A percentile compares a stretch with the other conserved stretches of the same genome.
phyloP scores from a whole-genome alignment of 2,329 filamentous ascomycete species.

The Xylariaceae sp. region DNA sequence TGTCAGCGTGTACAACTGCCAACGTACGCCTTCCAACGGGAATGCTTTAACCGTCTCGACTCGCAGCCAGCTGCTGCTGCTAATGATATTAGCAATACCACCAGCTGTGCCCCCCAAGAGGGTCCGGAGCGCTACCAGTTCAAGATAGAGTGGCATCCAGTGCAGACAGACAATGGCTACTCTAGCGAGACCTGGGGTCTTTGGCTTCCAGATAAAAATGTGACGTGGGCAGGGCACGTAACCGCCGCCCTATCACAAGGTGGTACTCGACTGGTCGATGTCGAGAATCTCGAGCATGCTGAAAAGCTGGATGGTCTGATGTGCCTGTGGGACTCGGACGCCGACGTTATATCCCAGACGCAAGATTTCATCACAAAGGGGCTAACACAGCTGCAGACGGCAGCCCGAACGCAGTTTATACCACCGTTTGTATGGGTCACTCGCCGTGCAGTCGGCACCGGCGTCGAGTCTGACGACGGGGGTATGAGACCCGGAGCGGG shows the following conservation, averaged over 20 bases:
- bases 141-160: conserved; percentile 22
- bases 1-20: conserved; percentile 34
- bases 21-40: conserved; percentile 38
- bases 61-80: not conserved
- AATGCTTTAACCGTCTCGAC: conserved; percentile 6
- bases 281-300: conserved; percentile 23
- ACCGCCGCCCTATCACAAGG: conserved; percentile 8
- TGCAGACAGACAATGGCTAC: conserved; percentile 2
- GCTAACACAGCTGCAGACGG: conserved; percentile 30
- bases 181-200: conserved; percentile 23
- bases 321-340: conserved; percentile 30
- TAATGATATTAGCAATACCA: conserved; percentile 1
- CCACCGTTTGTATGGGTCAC: conserved; percentile 33
- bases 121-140: conserved; percentile 16
- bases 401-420: conserved; percentile 21
- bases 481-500: conserved; percentile 24
- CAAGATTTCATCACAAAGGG: conserved; percentile 22
- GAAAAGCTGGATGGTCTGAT: conserved; percentile 31
- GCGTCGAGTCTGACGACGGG: conserved; percentile 18
- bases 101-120: not conserved
- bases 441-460: conserved; percentile 27
- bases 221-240: conserved; percentile 7
- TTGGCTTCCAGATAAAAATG: conserved; percentile 5
- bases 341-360: conserved; percentile 23
- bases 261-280: conserved; percentile 15